Base-by-base conservation (phyloP, 2,329 filamentous ascomycete genomes). In the Boeremia exigua region DNA sequence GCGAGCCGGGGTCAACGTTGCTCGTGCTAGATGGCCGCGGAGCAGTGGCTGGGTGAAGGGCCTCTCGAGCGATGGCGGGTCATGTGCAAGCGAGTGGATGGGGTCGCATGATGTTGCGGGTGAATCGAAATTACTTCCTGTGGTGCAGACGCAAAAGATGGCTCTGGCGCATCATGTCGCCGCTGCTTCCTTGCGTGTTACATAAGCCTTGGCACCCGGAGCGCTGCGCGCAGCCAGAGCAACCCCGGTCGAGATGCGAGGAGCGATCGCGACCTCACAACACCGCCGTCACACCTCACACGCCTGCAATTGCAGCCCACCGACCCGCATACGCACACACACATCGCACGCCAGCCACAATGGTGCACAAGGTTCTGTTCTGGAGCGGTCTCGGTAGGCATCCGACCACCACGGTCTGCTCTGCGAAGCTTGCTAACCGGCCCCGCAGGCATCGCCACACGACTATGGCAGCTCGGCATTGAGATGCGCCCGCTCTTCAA, bases 401-500 rank as follows among this genome's bases (percentile, higher is more conserved):
- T 62, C 59, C 60, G 60, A 51, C 60, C 53, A 50, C 56, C 55
- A 50, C 28, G 53, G 50, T 33, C 48, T 39, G 48, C 49, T 52
- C 56, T 52, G 53, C 55, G 19, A 23, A 23, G 32, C 59, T 29
- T 60, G 59, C 65, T 73, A 54, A 73, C 63, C 55, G 51, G 58
- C 58, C 57, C 29, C 45, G 34, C 56, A 99, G 95, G 95, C 83
- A 80, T 97, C 71, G 92, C 90, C 74, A 89, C 93, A 74, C 91
- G 94, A 70, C 86, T 95, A 79, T 97, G 93, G 91, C 95, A 98
- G 80, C 88, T 99, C 76, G 95, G 94, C 73, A 95, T 99, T 77
- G 92, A 99, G 82, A 96, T 96, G 92, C 92, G 93, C 61, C 95
- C 94, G 48, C 88, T 97, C 78, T 91, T 98, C 84, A 88, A 89